Percentiles rank a stretch among this genome's conserved stretches.
phyloP scores from a whole-genome alignment of 2,329 filamentous ascomycete species.

The Phaeosphaeriaceae sp. region DNA sequence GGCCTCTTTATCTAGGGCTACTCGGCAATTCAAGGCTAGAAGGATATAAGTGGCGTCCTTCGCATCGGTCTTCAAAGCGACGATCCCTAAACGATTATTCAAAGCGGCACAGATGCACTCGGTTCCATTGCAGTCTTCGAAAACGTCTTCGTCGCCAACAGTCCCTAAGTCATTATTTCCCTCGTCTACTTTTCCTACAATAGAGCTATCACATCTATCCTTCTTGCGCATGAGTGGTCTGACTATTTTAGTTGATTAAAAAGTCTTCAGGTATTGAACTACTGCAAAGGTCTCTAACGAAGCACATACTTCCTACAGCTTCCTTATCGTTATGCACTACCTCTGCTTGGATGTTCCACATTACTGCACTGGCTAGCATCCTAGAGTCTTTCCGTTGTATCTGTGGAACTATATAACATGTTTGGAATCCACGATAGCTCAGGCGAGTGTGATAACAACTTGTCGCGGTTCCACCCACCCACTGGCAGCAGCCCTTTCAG shows the following conservation, averaged over 20 bases:
- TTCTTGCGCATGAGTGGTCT: not conserved
- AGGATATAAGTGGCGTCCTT: too few species aligned
- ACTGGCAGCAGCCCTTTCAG: too few species aligned
- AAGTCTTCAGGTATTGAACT: not conserved
- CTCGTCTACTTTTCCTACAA: constrained; percentile 2
- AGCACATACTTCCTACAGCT: not conserved
- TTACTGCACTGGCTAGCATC: not conserved
- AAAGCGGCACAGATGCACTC: too few species aligned
- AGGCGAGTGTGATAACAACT: too few species aligned
- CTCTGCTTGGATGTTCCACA: not conserved
- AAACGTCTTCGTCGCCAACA: too few species aligned
- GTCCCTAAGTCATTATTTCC: too few species aligned
- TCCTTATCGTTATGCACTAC: not conserved
- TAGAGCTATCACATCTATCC: constrained; percentile 9
- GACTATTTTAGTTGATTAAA: not conserved
- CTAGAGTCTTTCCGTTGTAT: constrained; percentile 2
- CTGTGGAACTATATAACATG: not conserved
- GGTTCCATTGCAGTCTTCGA: too few species aligned
- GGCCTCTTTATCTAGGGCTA: too few species aligned
- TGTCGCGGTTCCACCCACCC: too few species aligned
- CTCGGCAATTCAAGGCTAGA: too few species aligned
- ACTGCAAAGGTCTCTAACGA: not conserved
- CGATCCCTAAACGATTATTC: too few species aligned
- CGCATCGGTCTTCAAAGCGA: too few species aligned
- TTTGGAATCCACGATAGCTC: not conserved